Conservation (phyloP, 306 rosid species). For the Inga leiocalycina region DNA sequence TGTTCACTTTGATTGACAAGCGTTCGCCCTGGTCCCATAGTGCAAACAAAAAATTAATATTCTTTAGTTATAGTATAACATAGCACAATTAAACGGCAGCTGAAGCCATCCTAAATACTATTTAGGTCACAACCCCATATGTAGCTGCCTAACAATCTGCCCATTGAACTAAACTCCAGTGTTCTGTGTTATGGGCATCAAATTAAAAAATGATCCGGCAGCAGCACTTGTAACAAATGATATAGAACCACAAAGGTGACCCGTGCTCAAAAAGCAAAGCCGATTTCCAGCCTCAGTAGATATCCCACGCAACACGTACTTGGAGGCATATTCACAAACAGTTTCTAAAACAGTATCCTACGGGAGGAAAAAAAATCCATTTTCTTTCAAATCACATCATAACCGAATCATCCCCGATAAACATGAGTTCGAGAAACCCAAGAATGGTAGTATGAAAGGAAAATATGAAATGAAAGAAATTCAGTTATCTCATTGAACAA, state of each 20-base stretch:
- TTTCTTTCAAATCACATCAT: background rate
- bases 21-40: slow-evolving; percentile 45
- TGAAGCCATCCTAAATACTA: background rate
- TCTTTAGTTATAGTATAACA: background rate
- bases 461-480: background rate
- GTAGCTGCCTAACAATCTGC: background rate
- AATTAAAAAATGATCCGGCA: background rate
- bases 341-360: background rate
- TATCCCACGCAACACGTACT: background rate
- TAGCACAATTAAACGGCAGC: background rate
- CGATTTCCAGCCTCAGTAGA: background rate
- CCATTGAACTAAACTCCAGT: slow-evolving; percentile 1
- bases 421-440: background rate
- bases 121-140: background rate
- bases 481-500: background rate
- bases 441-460: background rate
- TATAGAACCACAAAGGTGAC: background rate
- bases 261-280: background rate
- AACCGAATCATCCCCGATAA: background rate
- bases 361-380: background rate
- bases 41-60: background rate
- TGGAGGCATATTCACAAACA: background rate
- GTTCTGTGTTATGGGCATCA: background rate
- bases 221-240: background rate
- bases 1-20: slow-evolving; percentile 68